Conservation (phyloP, 108 stramenopile species). For the Nitzschia putrida region DNA sequence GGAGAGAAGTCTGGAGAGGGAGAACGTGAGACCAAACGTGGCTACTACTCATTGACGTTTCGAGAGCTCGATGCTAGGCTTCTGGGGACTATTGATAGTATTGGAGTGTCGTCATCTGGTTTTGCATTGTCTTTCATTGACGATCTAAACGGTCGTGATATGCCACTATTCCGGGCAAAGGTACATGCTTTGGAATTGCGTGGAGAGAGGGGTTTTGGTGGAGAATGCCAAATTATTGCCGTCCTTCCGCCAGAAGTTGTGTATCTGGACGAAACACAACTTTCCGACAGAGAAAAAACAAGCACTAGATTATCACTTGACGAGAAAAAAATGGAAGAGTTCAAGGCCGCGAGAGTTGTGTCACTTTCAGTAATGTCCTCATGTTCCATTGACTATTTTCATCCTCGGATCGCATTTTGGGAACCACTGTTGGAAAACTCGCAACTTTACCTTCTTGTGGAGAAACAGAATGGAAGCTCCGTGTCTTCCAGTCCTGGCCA, state of each 20-base stretch:
- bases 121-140: constrained; percentile 61
- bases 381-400: constrained; percentile 60
- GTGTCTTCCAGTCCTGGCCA: constrained; percentile 28
- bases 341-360: constrained; percentile 17
- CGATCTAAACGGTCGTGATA: constrained; percentile 66
- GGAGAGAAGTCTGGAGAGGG: not conserved
- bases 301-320: not conserved
- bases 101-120: constrained; percentile 42
- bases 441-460: constrained; percentile 38
- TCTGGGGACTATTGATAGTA: constrained; percentile 45
- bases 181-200: constrained; percentile 33
- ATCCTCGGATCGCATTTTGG: constrained; percentile 56
- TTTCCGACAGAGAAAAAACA: not conserved
- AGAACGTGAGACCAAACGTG: not conserved
- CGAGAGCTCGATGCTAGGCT: constrained; percentile 44
- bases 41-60: constrained; percentile 42
- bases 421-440: constrained; percentile 66
- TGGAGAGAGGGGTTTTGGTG: constrained; percentile 49
- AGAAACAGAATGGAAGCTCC: constrained; percentile 40
- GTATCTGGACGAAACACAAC: not conserved
- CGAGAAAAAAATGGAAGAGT: constrained; percentile 19
- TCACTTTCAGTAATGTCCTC: constrained; percentile 27
- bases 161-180: constrained; percentile 58
- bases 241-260: constrained; percentile 30
- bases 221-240: constrained; percentile 41